phyloP scores from a whole-genome alignment of 129 eudicot species.

The Heracleum sosnowskyi region DNA sequence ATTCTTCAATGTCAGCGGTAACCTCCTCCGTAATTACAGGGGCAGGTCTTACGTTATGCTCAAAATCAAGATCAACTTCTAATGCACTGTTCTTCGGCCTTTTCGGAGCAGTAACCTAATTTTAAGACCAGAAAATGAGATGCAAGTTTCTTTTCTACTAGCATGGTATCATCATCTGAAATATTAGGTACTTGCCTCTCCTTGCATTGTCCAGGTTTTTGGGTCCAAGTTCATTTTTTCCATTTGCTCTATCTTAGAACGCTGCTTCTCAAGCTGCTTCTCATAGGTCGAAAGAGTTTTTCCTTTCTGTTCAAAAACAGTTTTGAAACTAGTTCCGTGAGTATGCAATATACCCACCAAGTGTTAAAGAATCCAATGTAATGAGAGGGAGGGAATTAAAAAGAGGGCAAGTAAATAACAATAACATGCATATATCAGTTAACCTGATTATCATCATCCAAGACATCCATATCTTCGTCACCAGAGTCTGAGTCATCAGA shows the following conservation, averaged over 20 bases:
- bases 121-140: conserved; percentile 13
- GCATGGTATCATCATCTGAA: neutral
- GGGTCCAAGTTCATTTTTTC: conserved; percentile 74
- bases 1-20: conserved; percentile 80
- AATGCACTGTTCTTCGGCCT: conserved; percentile 95
- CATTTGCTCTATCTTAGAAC: conserved; percentile 59
- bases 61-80: conserved; percentile 88
- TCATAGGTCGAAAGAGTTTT: conserved; percentile 73
- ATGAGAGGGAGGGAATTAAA: neutral
- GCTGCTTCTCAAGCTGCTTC: conserved; percentile 59
- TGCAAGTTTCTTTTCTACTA: conserved; percentile 1
- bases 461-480: conserved; percentile 28
- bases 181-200: conserved; percentile 46
- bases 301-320: conserved; percentile 28
- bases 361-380: neutral
- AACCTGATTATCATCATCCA: conserved; percentile 40
- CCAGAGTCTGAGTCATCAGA: conserved; percentile 39
- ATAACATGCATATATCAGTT: neutral
- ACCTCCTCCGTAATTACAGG: conserved; percentile 90
- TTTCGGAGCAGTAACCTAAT: conserved; percentile 73
- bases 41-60: conserved; percentile 85
- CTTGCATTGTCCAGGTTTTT: conserved; percentile 87
- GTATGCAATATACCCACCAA: conserved; percentile 1
- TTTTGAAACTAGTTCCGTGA: conserved; percentile 2
- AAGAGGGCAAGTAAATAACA: neutral